phyloP scores from a whole-genome alignment of 768 basidiomycete genomes.

The Zangia roseola region DNA sequence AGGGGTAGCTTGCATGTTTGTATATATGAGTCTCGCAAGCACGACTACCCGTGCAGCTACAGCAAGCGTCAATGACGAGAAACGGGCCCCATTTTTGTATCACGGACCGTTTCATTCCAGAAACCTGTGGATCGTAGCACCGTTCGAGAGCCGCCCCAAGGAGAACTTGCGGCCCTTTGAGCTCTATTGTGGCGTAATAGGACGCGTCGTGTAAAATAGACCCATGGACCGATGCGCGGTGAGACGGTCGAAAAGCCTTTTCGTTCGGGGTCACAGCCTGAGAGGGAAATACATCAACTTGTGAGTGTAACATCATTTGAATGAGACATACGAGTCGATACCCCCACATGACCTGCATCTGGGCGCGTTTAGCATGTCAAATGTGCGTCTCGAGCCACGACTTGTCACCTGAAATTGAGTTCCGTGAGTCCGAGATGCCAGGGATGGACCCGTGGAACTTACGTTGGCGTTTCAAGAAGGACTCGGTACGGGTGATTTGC shows the following conservation, averaged over 20 bases:
- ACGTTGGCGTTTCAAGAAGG: slow-evolving; percentile 77
- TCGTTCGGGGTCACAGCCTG: slow-evolving; percentile 87
- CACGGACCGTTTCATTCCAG: slow-evolving; percentile 59
- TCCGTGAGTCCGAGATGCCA: background rate
- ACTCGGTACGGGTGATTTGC: slow-evolving; percentile 54
- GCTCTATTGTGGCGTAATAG: slow-evolving; percentile 74
- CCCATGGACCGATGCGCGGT: slow-evolving; percentile 82
- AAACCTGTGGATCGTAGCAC: slow-evolving; percentile 66
- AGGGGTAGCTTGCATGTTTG: slow-evolving; percentile 60
- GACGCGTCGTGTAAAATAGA: slow-evolving; percentile 90
- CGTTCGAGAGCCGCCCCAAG: slow-evolving; percentile 50
- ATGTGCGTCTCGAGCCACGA: slow-evolving; percentile 95
- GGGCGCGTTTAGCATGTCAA: slow-evolving; percentile 97
- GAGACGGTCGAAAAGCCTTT: slow-evolving; percentile 88
- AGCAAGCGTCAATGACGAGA: background rate
- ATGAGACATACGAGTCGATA: slow-evolving; percentile 66
- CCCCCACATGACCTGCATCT: slow-evolving; percentile 92
- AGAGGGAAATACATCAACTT: background rate
- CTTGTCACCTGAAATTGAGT: slow-evolving; percentile 61
- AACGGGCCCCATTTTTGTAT: background rate
- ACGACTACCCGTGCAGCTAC: slow-evolving; percentile 68
- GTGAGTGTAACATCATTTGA: too few relatives aligned
- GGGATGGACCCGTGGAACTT: slow-evolving; percentile 5
- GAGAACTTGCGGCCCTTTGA: slow-evolving; percentile 60
- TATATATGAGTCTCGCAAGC: slow-evolving; percentile 69